Evolutionary conservation across 768 basidiomycete genomes (phyloP), one percentile per base, ranked within the genome.

Genomic region (Coprinopsis strossmayeri): DNA sequence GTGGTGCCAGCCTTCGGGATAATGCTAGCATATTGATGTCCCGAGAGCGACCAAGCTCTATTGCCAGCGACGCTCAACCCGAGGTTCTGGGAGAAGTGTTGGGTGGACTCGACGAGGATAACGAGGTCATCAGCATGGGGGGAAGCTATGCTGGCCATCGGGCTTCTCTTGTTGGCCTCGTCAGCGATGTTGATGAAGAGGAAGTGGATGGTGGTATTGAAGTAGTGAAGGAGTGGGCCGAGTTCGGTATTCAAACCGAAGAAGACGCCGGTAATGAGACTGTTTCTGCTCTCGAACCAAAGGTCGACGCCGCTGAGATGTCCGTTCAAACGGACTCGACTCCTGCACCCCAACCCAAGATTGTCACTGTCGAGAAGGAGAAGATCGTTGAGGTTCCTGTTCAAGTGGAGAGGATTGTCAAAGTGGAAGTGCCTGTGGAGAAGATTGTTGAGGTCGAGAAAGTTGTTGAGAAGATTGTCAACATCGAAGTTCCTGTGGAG

Each of bases 11-110:
- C 4, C 85, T 76, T 67, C 81, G 82, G 55, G 81, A 87, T 53
- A 50, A 35, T 20, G 49, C 49, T 11, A 34, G 32, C 20, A 3
- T 23, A 21, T 20, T 50, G 41, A 50, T 50, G 49, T 5, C 13
- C 23, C 34, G 34, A 25, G 76, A 78, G 11, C 72, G 87, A 24
- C 86, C 87, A 13, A 69, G 80, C 20, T 87, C 84, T 0, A 66
- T 90, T 25, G 77, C 89, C 7, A 84, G 79, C 34, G 77, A 80
- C 15, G 25, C 27, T 18, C 85, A 50, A n/a, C 55, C 87, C 0
- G 85, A 84, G 56, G 79, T 84, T 5, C 73, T 89, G 30, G 81
- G 85, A 21, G 73, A 78, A 34, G 87, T 86, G 58, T 66, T 90
- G 41, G 59, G 65, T 25, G 58, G 55, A 13, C 50, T 61, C 18